Percentiles rank a stretch among this genome's conserved stretches.
These are phyloP conservation scores for Cerrena zonata DNA, from an alignment of 1,284 basidiomycete genomes.

Conservation along the genomic window DNA sequence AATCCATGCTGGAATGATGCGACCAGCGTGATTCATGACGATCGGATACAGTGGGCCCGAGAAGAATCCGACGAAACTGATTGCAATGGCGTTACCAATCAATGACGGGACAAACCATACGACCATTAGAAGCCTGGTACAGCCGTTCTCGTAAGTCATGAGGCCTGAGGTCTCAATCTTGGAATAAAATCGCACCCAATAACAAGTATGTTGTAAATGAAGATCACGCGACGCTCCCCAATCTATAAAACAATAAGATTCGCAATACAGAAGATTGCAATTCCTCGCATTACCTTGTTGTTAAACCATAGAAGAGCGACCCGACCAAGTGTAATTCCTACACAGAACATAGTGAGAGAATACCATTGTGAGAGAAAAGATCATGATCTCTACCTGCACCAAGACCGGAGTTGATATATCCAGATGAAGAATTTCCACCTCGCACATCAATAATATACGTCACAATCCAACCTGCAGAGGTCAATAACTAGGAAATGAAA, in stretches of 20 bases:
- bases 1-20: conserved; percentile 45
- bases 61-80: conserved; percentile 50
- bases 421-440: conserved; percentile 41
- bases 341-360: not conserved
- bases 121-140: conserved; percentile 28
- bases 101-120: conserved; percentile 57
- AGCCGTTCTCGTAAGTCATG: too few relatives aligned
- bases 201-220: conserved; percentile 32
- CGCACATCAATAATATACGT: conserved; percentile 42
- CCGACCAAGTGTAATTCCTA: conserved; percentile 41
- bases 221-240: conserved; percentile 39
- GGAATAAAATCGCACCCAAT: conserved; percentile 27
- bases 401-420: conserved; percentile 48
- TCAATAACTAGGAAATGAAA: too few relatives aligned
- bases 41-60: conserved; percentile 52
- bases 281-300: conserved; percentile 29
- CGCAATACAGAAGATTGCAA: not conserved
- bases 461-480: conserved; percentile 45
- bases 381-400: conserved; percentile 41
- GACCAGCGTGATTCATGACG: conserved; percentile 43
- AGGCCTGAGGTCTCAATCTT: too few relatives aligned
- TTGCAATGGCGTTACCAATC: conserved; percentile 44
- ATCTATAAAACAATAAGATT: conserved; percentile 30
- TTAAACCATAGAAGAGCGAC: conserved; percentile 47
- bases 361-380: not conserved